Base-by-base conservation (phyloP, 139 green algal species). In the Micractinium sp. region DNA sequence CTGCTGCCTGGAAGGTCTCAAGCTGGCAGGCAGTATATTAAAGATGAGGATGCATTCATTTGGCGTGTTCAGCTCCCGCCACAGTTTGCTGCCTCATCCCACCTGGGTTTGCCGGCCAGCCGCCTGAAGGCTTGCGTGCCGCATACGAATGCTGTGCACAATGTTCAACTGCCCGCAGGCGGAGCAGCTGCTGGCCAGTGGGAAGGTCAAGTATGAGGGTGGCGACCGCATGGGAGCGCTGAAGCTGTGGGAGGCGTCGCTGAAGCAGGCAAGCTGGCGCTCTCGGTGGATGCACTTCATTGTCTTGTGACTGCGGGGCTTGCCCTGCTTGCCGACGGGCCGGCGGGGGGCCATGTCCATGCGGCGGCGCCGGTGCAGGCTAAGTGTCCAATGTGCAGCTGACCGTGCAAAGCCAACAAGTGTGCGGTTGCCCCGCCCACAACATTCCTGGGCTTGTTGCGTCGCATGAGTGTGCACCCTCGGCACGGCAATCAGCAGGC, bases 171-270 rank as follows among this genome's bases (percentile, higher is more conserved):
- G 47, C 78, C 61, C 22, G 80, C 85, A 95, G 93, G 88, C 92
- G 18, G 81, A 87, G n/a, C 81, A 90, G 27, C 67, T 93, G 73
- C 47, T 94, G 85, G 41, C 66, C 77, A 90, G 81, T 31, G 93
- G 88, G 35, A 91, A 93, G 47, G 91, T 88, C 36, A 95, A 95
- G 88, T 95, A 95, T 87, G 91, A 95, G 41, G 76, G 61, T 1
- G 94, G 94, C 0, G 94, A 97, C 85, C 78, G 93, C 2, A 94
- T 97, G 92, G 90, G 89, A 25, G 95, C 95, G 18, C 84, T 97
- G 73, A 94, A 93, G 41, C 88, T 96, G 31, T 97, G 93, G 61
- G 95, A 97, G 83, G 67, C 95, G 60, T 91, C 91, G 0, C 38
- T 96, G 33, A 27, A 88, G 0, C 81, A 95, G 91, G 92, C 94